Conservation (phyloP, 345 rosid species). For the Gossypium bickii region DNA sequence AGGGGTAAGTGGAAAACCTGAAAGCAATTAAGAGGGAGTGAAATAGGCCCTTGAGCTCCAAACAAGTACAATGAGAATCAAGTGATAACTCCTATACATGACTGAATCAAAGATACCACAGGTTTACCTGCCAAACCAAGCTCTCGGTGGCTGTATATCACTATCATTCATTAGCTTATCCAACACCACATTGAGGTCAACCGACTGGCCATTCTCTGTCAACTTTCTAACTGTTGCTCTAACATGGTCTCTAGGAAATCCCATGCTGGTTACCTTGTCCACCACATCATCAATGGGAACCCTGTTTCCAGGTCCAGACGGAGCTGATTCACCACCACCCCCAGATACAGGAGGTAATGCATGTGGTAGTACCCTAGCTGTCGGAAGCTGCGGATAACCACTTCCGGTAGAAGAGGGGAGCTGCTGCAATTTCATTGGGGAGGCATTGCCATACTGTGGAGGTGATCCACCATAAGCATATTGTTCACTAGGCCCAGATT, state of each 20-base stretch:
- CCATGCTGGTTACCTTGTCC: conserved; percentile 78
- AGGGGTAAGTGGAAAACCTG: neutral
- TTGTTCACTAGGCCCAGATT: conserved; percentile 47
- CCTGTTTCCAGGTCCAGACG: conserved; percentile 67
- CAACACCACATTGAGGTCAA: conserved; percentile 81
- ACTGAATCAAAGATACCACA: neutral
- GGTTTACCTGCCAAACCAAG: conserved; percentile 67
- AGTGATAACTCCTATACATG: conserved; percentile 26
- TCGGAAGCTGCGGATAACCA: conserved; percentile 74
- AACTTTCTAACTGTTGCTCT: conserved; percentile 70
- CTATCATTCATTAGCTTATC: conserved; percentile 92
- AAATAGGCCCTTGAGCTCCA: conserved; percentile 12
- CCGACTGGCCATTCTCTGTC: conserved; percentile 82
- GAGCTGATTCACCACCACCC: conserved; percentile 46
- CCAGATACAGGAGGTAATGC: conserved; percentile 66
- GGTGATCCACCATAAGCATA: conserved; percentile 50
- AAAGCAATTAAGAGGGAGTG: neutral
- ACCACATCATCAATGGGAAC: conserved; percentile 76
- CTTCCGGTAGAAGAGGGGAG: conserved; percentile 38
- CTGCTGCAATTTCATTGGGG: conserved; percentile 50
- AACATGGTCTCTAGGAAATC: conserved; percentile 86
- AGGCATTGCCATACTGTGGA: conserved; percentile 53
- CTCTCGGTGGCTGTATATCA: conserved; percentile 65
- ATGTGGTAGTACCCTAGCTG: conserved; percentile 73
- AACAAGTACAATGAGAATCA: conserved; percentile 8